phyloP scores from a whole-genome alignment of 495 filamentous ascomycete species.

The Astrocystis sublimbata region DNA sequence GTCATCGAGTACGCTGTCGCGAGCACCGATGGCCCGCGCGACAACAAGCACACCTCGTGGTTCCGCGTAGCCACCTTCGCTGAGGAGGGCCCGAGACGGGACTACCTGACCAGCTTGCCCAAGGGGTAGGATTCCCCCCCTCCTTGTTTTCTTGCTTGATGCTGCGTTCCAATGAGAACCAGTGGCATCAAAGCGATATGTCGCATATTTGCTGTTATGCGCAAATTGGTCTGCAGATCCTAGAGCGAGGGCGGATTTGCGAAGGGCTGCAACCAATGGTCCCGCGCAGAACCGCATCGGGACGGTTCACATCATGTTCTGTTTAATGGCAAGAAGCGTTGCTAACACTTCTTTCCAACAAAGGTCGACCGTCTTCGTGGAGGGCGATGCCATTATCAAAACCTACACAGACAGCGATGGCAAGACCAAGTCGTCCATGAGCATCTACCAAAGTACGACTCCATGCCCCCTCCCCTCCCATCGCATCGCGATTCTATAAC shows the following conservation, averaged over 20 bases:
- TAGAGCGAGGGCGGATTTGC: background rate
- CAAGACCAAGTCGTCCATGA: conserved; percentile 55
- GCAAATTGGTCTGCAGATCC: no score
- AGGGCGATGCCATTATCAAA: conserved; percentile 68
- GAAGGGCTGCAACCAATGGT: background rate
- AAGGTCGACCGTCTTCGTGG: conserved; percentile 69
- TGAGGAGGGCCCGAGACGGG: conserved; percentile 59
- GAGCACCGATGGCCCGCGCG: conserved; percentile 54
- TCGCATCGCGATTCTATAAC: background rate
- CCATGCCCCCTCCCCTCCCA: background rate
- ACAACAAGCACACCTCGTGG: conserved; percentile 72
- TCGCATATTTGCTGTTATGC: no score
- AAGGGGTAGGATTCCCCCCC: conserved; percentile 68
- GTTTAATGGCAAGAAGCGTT: background rate
- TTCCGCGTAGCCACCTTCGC: conserved; percentile 70
- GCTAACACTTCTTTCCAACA: background rate
- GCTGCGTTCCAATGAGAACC: background rate
- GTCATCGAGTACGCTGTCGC: conserved; percentile 68
- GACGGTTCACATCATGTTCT: background rate
- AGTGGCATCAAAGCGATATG: no score
- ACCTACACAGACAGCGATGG: conserved; percentile 65
- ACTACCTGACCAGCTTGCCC: conserved; percentile 62
- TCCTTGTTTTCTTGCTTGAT: background rate
- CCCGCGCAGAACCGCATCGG: background rate
- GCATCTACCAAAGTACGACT: conserved; percentile 71